Base-by-base conservation (phyloP, 2,329 filamentous ascomycete species). In the Nigrograna mackinnonii region DNA sequence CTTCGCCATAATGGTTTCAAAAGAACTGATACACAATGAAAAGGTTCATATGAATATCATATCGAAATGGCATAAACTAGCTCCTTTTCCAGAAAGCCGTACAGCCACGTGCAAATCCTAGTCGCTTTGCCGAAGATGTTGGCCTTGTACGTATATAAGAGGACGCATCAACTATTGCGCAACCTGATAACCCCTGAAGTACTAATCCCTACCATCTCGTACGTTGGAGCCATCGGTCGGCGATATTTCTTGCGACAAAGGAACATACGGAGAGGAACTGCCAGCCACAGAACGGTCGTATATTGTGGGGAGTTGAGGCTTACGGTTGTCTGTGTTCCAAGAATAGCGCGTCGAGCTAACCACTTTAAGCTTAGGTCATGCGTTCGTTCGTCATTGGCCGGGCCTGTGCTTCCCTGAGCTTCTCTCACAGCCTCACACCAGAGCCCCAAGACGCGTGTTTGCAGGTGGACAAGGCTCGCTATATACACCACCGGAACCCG, bases 381-480 rank as follows among this genome's bases (percentile, higher is more conserved):
- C 31, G 17, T 7, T 16, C 9, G 7, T 11, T 7, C 31, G 31
- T 17, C 9, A 34, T 11, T 11, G 31, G 31, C 11, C 31, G 7
- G 16, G 31, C 16, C 24, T 9, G 9, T 9, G 24, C 9, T 9
- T 9, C 9, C 24, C 24, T 9, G 9, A 9, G 9, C 9, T 28
- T 9, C 24, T 28, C n/a, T 28, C 24, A 28, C 24, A 28, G 31
- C 19, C 16, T 11, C 16, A 14, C n/a, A n/a, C n/a, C 28, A 34
- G 19, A 21, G 38, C 38, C 38, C 26, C 38, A 22, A 7, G 35
- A 22, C 38, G 26, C 37, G 26, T 22, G 37, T 28, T 31, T 35
- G 28, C 11, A 21, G 19, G 5, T 14, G 17, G 13, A 36, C 11
- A 19, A 19, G 14, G 19, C 22, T 16, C 11, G 19, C 31, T 19